Conservation (phyloP, 2,329 filamentous ascomycete species). For the Colletotrichum orbiculare region DNA sequence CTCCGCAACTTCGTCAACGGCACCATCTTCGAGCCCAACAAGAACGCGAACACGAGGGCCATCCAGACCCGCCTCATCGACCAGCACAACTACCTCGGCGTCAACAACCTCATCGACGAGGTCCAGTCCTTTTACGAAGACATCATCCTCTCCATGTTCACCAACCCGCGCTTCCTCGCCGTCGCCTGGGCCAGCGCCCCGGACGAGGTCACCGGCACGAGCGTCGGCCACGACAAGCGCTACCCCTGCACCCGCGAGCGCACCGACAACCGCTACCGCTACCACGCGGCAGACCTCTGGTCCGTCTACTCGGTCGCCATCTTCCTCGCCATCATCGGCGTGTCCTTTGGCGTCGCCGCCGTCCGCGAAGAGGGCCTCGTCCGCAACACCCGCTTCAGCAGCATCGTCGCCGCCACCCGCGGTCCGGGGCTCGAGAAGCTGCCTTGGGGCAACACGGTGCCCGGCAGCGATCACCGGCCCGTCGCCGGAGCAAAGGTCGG, state of each 20-base stretch:
- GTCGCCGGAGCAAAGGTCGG: conserved; percentile 32
- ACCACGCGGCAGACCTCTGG: conserved; percentile 47
- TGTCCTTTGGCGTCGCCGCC: conserved; percentile 45
- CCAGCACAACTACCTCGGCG: conserved; percentile 43
- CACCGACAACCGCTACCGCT: conserved; percentile 43
- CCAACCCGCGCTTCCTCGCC: conserved; percentile 47
- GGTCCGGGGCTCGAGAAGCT: conserved; percentile 49
- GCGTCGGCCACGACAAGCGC: conserved; percentile 37
- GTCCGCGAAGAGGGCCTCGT: conserved; percentile 47
- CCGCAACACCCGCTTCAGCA: conserved; percentile 51
- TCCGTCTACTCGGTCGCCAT: conserved; percentile 49
- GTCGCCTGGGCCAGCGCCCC: conserved; percentile 46
- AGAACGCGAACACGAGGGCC: conserved; percentile 45
- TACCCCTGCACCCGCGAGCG: conserved; percentile 45
- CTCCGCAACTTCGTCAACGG: conserved; percentile 46
- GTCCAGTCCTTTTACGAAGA: conserved; percentile 48
- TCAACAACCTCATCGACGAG: conserved; percentile 39
- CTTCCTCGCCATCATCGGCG: conserved; percentile 41
- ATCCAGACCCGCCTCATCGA: conserved; percentile 54
- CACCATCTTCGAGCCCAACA: conserved; percentile 41
- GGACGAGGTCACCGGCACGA: conserved; percentile 36
- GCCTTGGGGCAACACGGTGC: conserved; percentile 37
- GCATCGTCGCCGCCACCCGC: conserved; percentile 52
- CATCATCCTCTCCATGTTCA: conserved; percentile 48
- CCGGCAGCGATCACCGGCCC: conserved; percentile 28